phyloP scores from a whole-genome alignment of 2,329 filamentous ascomycete species.

The Paramyrothecium roridum region DNA sequence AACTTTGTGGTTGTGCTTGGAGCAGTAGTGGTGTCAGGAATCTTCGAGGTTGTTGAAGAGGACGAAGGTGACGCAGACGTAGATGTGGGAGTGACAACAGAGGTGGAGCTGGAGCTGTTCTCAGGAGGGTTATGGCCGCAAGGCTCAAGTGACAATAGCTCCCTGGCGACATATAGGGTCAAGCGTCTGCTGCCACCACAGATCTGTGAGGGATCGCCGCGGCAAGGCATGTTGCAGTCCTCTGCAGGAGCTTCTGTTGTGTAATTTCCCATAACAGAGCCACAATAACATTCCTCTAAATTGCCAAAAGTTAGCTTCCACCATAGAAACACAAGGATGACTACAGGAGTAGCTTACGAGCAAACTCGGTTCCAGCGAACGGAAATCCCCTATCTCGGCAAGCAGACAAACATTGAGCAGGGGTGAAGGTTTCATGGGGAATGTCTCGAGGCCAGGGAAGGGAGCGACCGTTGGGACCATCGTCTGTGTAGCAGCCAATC shows the following conservation, averaged over 20 bases:
- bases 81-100: neutral
- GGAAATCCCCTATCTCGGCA: constrained; percentile 44
- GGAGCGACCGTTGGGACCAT: constrained; percentile 36
- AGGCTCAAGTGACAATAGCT: constrained; percentile 47
- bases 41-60: neutral
- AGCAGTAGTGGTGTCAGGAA: constrained; percentile 1
- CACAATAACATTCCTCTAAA: constrained; percentile 44
- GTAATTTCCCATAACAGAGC: constrained; percentile 48
- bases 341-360: constrained; percentile 14
- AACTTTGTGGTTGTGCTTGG: constrained; percentile 12
- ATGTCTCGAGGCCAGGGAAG: constrained; percentile 41
- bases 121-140: constrained; percentile 33
- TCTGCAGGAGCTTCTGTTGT: constrained; percentile 29
- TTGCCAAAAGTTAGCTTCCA: neutral
- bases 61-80: neutral
- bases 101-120: neutral
- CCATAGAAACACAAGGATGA: neutral
- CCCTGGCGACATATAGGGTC: constrained; percentile 43
- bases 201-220: constrained; percentile 38
- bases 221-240: constrained; percentile 50
- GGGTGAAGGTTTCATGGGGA: constrained; percentile 33
- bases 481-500: constrained; percentile 59
- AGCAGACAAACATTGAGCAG: constrained; percentile 36
- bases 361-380: constrained; percentile 46
- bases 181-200: constrained; percentile 42